Evolutionary conservation across 2,329 filamentous ascomycete species (phyloP), one percentile per base, ranked within the genome.

Genomic region (Ophiostoma piceae): DNA sequence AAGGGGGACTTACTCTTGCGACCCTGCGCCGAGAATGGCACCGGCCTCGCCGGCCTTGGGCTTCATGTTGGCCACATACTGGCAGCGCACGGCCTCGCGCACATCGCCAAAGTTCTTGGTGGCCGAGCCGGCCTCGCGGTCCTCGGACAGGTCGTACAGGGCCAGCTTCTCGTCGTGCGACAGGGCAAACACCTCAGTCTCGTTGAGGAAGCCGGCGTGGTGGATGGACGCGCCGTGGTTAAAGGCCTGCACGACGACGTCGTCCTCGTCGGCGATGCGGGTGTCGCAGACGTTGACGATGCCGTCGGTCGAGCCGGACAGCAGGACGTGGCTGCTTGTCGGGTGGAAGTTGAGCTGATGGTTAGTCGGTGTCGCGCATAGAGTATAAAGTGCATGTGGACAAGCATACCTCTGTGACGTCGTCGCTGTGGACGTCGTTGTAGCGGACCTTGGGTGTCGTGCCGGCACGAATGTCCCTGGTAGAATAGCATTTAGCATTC

Each of bases 241-340:
- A 77, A 94, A 88, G 14, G 92, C 91, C 78, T 92, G 90, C 71
- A 90, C 82, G 26, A 93, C 81, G 0, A 91, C 88, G 66, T 94
- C 91, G 76, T 94, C 91, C 78, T 94, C 91, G 74, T 92, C 89
- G 22, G 82, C 79, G 71, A 91, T 84, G 66, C 84, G 83, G 22
- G 87, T 90, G 79, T 95, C 89, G 79, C 90, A 92, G 65, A 94
- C 82, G 76, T 91, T 93, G 75, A 94, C 84, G 1, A 94, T 84
- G 7, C 91, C 91, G 78, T 95, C 92, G 16, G 91, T 94, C 51
- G 90, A 92, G 62, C 90, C 90, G 1, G 90, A 92, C 12, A 94
- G 82, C 6, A 94, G 84, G 19, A 91, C 80, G 64, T 85, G 82
- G 0, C 85, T 82, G 67, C 85, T 81, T 2, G 79, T 80, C 0